phyloP scores from a whole-genome alignment of 2,329 filamentous ascomycete genomes.

The Pezizomycotina sp. region DNA sequence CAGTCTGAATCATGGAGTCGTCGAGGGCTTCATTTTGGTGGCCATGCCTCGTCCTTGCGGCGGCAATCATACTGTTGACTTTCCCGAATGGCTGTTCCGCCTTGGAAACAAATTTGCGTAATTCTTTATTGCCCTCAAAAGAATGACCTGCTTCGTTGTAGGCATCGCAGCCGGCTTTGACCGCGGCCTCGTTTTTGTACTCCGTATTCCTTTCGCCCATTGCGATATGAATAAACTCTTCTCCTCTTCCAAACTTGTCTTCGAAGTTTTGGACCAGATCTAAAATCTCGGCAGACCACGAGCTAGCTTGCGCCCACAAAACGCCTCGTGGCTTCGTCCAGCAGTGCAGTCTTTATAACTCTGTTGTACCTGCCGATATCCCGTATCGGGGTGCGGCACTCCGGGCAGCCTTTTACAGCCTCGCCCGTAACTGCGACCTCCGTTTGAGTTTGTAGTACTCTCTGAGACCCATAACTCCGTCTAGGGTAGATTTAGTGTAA shows the following conservation, averaged over 20 bases:
- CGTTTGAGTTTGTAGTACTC: constrained; percentile 36
- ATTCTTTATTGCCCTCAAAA: not conserved
- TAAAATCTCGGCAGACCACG: too few relatives aligned
- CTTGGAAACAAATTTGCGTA: constrained; percentile 6
- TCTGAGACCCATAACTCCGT: constrained; percentile 42
- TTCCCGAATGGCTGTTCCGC: constrained; percentile 13
- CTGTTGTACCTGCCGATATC: constrained; percentile 45
- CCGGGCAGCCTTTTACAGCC: constrained; percentile 36
- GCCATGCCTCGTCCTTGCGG: constrained; percentile 5
- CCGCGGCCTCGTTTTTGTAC: too few relatives aligned
- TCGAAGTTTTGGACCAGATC: too few relatives aligned
- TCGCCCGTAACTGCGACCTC: too few relatives aligned
- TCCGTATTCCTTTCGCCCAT: too few relatives aligned
- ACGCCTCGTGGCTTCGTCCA: constrained; percentile 49
- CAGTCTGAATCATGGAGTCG: constrained; percentile 9
- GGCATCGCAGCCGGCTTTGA: too few relatives aligned
- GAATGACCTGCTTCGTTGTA: constrained; percentile 4
- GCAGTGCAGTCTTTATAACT: constrained; percentile 41
- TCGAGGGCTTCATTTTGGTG: constrained; percentile 3
- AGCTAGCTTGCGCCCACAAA: too few relatives aligned
- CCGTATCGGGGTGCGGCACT: constrained; percentile 43
- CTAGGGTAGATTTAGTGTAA: constrained; percentile 42
- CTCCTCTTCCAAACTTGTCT: too few relatives aligned
- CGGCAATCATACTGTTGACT: constrained; percentile 8
- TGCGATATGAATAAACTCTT: too few relatives aligned